Evolutionary conservation across 495 filamentous ascomycete genomes (phyloP), one percentile per base, ranked within the genome.

Genomic region (Penicillium herquei): DNA sequence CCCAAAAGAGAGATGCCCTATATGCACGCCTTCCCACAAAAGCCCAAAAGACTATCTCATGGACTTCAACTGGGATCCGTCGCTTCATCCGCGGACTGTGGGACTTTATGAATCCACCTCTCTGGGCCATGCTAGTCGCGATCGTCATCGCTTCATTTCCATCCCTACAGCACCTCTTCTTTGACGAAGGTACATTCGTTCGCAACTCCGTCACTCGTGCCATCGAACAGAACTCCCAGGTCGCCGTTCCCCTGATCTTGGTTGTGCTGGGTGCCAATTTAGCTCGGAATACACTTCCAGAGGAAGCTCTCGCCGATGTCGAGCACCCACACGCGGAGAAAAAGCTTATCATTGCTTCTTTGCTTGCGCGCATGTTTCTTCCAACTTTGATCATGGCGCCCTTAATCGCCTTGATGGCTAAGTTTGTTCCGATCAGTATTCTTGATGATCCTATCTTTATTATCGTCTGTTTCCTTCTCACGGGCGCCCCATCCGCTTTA

Each of bases 371-470:
- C 39, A 98, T 98, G 94, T 68, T 98, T 33, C 79, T 98, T 13
- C 94, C 94, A 11, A 96, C 87, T 10, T 60, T 98, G 32, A 83
- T 98, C 62, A 97, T 97, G 89, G 89, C 91, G 5, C 95, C 94
- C n/a, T 66, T 98, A 13, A 76, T 98, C 1, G 94, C 92, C 1
- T 54, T 98, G n/a, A 78, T 87, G 21, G 94, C 95, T 32, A 98
- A 98, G 59, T 97, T 86, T 64, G 84, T 95, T 12, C 91, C 90
- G 0, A 80, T 98, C 69, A 95, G 91, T 76, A 98, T 98, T 54
- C 74, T 98, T 33, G 94, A 96, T 69, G 94, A 98, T 63, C 95
- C 95, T 6, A 98, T 98, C 62, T 98, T 98, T 70, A 84, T 98
- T 55, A 88, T 98, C 57, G 95, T 98, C 39, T 96, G 92, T 70